Evolutionary conservation across 495 filamentous ascomycete species (phyloP).

Genomic region (Neurospora discreta): DNA sequence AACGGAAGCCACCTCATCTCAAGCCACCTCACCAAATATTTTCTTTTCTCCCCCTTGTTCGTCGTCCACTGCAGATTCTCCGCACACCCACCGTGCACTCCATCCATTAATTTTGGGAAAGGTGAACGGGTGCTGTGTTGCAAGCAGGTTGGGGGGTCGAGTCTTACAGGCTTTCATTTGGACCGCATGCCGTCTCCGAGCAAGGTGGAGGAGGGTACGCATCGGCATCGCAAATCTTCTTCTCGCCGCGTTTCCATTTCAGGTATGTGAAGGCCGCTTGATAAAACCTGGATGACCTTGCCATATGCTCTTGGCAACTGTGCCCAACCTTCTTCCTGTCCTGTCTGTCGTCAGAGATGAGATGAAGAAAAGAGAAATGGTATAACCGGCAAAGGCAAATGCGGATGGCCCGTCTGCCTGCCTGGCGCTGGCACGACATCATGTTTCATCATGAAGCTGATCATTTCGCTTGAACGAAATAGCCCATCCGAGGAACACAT

Average conservation of each 20-base stretch:
- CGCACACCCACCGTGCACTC: background rate
- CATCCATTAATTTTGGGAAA: background rate
- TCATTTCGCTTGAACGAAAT: background rate
- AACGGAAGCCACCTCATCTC: background rate
- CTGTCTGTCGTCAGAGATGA: background rate
- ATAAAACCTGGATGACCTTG: background rate
- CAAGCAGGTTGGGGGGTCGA: background rate
- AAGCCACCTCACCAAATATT: background rate
- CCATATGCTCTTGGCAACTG: background rate
- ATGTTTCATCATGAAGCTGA: background rate
- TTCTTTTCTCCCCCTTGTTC: background rate
- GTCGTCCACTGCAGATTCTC: background rate
- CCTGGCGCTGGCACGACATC: background rate
- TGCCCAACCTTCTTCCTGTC: background rate
- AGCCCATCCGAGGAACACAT: background rate
- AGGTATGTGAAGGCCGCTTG: background rate
- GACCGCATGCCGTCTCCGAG: background rate
- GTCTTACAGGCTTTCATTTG: background rate
- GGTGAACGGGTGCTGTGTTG: background rate
- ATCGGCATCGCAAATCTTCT: background rate
- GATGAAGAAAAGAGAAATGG: background rate
- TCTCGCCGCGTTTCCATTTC: background rate
- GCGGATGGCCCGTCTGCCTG: background rate
- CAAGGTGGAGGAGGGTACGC: background rate
- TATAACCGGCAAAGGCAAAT: background rate